These are phyloP conservation scores for Scedosporium boydii DNA, from an alignment of 2,329 filamentous ascomycete species.

Conservation along the genomic window DNA sequence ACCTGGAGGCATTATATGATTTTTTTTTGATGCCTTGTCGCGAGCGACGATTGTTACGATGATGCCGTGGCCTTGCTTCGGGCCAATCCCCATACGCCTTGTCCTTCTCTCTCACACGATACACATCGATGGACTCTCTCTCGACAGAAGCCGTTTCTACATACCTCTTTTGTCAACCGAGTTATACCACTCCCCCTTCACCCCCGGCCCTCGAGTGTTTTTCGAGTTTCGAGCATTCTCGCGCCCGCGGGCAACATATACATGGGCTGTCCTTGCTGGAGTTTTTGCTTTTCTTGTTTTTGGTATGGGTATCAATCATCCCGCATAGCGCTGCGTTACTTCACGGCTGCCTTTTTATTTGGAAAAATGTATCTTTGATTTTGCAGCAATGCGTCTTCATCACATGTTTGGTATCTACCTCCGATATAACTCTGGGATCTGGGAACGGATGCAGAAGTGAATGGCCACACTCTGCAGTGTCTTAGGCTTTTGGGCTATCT, in stretches of 20 bases:
- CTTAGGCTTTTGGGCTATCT: too few species aligned
- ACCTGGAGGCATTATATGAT: slow-evolving; percentile 50
- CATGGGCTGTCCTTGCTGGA: not conserved
- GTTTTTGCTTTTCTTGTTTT: not conserved
- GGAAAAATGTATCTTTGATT: not conserved
- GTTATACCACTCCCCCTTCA: not conserved
- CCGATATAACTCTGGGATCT: too few species aligned
- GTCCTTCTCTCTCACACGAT: not conserved
- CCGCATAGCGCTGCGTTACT: slow-evolving; percentile 1
- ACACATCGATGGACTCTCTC: not conserved
- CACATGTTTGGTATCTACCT: not conserved
- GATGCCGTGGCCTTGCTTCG: too few species aligned
- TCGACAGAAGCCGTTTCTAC: not conserved
- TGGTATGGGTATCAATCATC: not conserved
- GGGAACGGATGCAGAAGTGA: too few species aligned
- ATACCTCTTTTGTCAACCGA: not conserved
- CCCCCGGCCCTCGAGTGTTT: too few species aligned
- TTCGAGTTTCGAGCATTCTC: not conserved
- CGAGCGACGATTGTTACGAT: too few species aligned
- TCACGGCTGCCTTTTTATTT: not conserved
- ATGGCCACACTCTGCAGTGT: too few species aligned
- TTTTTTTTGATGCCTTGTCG: not conserved
- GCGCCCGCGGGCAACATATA: not conserved
- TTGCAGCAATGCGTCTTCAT: not conserved
- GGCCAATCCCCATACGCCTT: not conserved